These are phyloP conservation scores for Sporisorium scitamineum DNA, from an alignment of 1,284 basidiomycete genomes.

Conservation along the genomic window DNA sequence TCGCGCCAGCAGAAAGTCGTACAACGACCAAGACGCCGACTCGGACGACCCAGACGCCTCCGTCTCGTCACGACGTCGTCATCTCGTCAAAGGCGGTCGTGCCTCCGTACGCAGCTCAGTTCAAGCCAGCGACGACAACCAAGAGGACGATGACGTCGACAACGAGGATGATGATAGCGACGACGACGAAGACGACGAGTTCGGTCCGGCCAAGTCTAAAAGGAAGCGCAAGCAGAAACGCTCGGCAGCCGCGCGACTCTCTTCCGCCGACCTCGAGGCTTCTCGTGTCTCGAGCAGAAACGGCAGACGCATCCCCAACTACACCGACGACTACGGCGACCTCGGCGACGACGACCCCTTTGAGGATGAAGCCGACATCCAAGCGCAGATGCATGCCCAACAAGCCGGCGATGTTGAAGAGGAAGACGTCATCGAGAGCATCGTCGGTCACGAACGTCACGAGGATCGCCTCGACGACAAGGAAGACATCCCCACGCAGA, in stretches of 20 bases:
- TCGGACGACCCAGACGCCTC: conserved; percentile 37
- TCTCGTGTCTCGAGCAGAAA: conserved; percentile 62
- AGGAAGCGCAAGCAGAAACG: conserved; percentile 31
- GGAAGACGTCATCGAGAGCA: conserved; percentile 70
- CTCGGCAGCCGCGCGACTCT: conserved; percentile 28
- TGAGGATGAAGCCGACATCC: conserved; percentile 60
- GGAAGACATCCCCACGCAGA: conserved; percentile 69
- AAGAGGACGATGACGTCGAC: conserved; percentile 59
- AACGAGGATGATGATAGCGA: conserved; percentile 80
- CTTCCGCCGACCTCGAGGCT: conserved; percentile 51
- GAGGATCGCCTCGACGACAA: conserved; percentile 63
- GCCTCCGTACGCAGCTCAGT: conserved; percentile 44
- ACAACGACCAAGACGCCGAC: conserved; percentile 46
- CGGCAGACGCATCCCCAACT: conserved; percentile 64
- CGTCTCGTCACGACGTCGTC: conserved; percentile 37
- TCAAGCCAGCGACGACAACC: conserved; percentile 69
- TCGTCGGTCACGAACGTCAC: conserved; percentile 70
- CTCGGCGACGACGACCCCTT: conserved; percentile 66
- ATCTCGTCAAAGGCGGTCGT: conserved; percentile 39
- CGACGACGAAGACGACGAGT: conserved; percentile 75
- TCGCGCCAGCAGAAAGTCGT: conserved; percentile 59
- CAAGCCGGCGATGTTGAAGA: conserved; percentile 42
- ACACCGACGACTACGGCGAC: conserved; percentile 68
- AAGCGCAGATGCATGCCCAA: conserved; percentile 36
- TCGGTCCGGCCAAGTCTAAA: conserved; percentile 28